Evolutionary conservation across 129 eudicot genomes (phyloP).

Genomic region (Heracleum sosnowskyi): DNA sequence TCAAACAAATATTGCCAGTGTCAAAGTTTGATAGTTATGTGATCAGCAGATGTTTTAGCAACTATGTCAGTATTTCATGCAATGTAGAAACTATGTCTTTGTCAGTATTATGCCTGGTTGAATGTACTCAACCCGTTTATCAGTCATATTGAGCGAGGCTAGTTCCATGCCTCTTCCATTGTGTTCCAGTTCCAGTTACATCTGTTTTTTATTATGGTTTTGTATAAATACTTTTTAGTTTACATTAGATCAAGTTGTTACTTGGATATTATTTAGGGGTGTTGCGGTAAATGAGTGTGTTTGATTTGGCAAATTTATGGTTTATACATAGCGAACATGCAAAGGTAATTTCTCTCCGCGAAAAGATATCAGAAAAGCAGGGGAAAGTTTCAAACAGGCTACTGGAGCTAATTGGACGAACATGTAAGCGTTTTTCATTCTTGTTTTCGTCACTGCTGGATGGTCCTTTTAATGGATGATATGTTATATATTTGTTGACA

Average conservation of each 20-base stretch:
- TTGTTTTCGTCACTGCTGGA: not conserved
- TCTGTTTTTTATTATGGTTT: not conserved
- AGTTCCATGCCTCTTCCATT: conserved; percentile 55
- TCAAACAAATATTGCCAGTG: not conserved
- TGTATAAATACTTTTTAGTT: not conserved
- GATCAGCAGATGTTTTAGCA: not conserved
- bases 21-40: not conserved
- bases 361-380: conserved; percentile 92
- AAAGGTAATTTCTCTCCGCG: conserved; percentile 81
- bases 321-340: conserved; percentile 56
- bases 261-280: too few relatives aligned
- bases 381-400: conserved; percentile 75
- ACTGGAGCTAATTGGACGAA: conserved; percentile 41
- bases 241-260: too few relatives aligned
- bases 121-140: not conserved
- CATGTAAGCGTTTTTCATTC: conserved; percentile 39
- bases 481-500: conserved; percentile 9
- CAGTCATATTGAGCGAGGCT: conserved; percentile 15
- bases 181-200: too few relatives aligned
- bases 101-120: too few relatives aligned
- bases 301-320: not conserved
- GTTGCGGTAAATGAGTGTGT: too few relatives aligned
- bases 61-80: not conserved
- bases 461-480: not conserved
- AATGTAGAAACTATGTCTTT: not conserved